Base-by-base conservation (phyloP, 2,329 filamentous ascomycete genomes). In the Elsinoe ampelina region DNA sequence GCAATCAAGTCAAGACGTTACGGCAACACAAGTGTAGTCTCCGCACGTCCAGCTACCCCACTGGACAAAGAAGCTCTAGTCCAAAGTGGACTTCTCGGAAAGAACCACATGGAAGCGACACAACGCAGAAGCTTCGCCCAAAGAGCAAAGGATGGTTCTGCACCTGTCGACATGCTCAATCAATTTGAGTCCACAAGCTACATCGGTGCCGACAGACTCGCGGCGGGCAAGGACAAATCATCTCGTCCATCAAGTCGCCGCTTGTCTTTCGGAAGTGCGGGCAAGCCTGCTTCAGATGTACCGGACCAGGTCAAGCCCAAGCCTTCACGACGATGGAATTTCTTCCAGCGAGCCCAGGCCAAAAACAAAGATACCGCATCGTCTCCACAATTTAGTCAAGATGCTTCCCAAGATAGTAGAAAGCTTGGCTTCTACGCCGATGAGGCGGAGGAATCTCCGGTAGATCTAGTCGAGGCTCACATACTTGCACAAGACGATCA, bases 321-420 rank as follows among this genome's bases (percentile, higher is more conserved):
- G 64, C 64, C 71, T 15, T 63, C 70, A 19, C 69, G 70, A 59
- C 75, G 74, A 67, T 83, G 79, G 80, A 83, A 81, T 61, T 80
- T 84, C 61, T 82, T 84, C 58, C 79, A 82, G 55, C 68, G 75
- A 11, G 71, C 72, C 6, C 73, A 75, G 12, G 69, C 71, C 4
- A 65, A 63, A 19, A 60, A 60, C 47, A 63, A 63, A 43, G 55
- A 59, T 39, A 32, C 65, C 41, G 66, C 67, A 45, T 61, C 60
- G 58, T 65, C 60, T 36, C 63, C 58, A 54, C 60, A 34, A 59
- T 26, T 20, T 26, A 55, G 43, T 22, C 34, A 32, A 15, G 35
- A 52, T 26, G 12, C 19, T 11, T 6, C 20, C 19, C 10, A 10
- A 5, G 38, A 39, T 13, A 17, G 13, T 15, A 12, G 38, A 7